These are phyloP conservation scores for Stentor coeruleus DNA, from an alignment of 73 alveolate genomes.

Conservation along the genomic window DNA sequence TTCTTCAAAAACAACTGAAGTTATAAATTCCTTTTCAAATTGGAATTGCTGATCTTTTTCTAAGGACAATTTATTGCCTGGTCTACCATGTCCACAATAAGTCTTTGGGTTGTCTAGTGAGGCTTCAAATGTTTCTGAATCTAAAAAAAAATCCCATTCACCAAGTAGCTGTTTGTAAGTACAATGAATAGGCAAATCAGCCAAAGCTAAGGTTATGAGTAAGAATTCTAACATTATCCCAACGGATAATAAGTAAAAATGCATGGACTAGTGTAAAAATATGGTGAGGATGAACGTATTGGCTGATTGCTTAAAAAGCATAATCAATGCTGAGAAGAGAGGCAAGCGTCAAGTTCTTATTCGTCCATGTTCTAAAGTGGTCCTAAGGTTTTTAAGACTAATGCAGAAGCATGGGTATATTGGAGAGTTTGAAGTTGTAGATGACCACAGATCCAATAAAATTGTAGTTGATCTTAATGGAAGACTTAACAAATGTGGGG, in stretches of 20 bases:
- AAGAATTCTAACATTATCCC: no score
- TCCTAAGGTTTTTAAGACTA: constrained; percentile 76
- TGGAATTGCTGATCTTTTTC: constrained; percentile 25
- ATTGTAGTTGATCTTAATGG: constrained; percentile 92
- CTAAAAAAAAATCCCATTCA: not conserved
- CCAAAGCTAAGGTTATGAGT: no score
- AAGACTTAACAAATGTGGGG: constrained; percentile 94
- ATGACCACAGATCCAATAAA: constrained; percentile 95
- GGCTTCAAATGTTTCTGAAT: not conserved
- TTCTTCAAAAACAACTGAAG: not conserved
- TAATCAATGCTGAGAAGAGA: constrained; percentile 93
- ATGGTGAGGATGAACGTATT: constrained; percentile 92
- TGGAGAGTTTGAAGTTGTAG: constrained; percentile 91
- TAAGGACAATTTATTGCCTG: constrained; percentile 26
- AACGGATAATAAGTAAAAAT: no score
- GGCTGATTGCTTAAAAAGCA: constrained; percentile 81
- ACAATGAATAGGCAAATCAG: constrained; percentile 1
- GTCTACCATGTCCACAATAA: constrained; percentile 38
- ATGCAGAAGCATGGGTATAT: constrained; percentile 95
- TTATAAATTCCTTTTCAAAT: constrained; percentile 26
- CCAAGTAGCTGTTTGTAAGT: not conserved
- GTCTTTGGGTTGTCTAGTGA: not conserved
- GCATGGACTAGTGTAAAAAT: no score
- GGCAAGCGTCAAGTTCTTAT: constrained; percentile 80
- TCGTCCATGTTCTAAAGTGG: constrained; percentile 94